Evolutionary conservation across 2,329 filamentous ascomycete genomes (phyloP), one percentile per base, ranked within the genome.

Genomic region (Alternaria tenuissima): DNA sequence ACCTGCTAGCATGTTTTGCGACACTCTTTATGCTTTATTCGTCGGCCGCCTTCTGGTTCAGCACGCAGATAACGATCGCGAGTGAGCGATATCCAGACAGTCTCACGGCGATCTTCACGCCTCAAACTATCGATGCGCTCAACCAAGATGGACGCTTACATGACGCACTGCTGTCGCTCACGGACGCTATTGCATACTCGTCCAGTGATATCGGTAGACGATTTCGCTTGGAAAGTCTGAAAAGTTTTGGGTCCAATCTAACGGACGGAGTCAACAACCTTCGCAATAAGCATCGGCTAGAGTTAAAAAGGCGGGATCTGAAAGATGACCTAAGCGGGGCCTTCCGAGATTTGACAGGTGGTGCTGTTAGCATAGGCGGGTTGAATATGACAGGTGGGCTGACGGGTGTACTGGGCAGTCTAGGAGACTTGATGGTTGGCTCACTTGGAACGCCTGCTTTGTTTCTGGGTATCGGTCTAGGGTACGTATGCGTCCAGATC

Each of bases 381-480:
- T 7, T 61, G 11, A 66, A 69, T 36, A 48, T 53, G 1, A 67
- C 67, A 0, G 65, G 59, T 42, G 62, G 64, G 9, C n/a, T 71
- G 5, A 56, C 59, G 8, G 59, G 49, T 28, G 46, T 70, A 16
- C 22, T 70, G 5, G 55, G 54, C 8, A 56, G 62, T 5, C 49
- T 74, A 5, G 60, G 65, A n/a, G 54, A 47, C 16, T 36, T 58
- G 5, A 16, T 71, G 7, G 44, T 57, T 4, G 63, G 56, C 42
- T 64, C 66, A 11, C 55, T 72, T 12, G 65, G 65, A 14, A 73
- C 66, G 32, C 70, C 71, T 30, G 71, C 73, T 26, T 64, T 73
- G 11, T 75, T 75, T 26, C 59, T 75, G 20, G 73, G 73, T 24
- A 71, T 75, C 16, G 73, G 73, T 32, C 30, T 75, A 55, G 73